Evolutionary conservation across 768 basidiomycete genomes (phyloP).

Genomic region (Trametes coccinea): DNA sequence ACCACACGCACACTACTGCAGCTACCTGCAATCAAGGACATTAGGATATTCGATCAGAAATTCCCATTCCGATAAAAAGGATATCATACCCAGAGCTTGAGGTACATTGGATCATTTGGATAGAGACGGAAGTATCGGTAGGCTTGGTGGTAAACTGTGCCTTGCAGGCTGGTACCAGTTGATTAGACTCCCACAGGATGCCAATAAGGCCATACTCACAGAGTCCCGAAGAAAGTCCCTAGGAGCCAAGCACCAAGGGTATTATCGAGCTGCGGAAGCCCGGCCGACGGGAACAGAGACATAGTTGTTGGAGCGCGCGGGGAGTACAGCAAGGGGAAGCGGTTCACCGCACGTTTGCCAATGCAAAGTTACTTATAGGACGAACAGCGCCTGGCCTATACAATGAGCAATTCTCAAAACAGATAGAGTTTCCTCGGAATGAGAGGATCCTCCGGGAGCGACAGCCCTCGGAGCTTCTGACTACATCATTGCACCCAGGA

Average conservation of each 20-base stretch:
- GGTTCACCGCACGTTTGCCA: too few relatives aligned
- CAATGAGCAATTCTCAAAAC: too few relatives aligned
- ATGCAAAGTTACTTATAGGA: neutral
- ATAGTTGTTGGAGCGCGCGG: neutral
- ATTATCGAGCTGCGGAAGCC: neutral
- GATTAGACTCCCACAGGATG: neutral
- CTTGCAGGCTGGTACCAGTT: neutral
- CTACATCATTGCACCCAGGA: too few relatives aligned
- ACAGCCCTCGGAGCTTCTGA: too few relatives aligned
- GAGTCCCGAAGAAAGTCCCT: neutral
- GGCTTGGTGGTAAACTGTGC: neutral
- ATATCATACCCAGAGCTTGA: constrained; percentile 9
- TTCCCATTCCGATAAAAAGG: neutral
- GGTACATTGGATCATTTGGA: neutral
- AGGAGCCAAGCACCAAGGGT: constrained; percentile 10
- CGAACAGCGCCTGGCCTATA: too few relatives aligned
- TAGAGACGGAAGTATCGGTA: constrained; percentile 8
- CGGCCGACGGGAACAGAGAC: neutral
- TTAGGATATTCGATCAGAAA: neutral
- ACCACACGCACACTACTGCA: neutral
- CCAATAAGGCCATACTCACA: neutral
- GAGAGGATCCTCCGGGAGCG: too few relatives aligned
- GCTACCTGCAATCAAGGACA: neutral
- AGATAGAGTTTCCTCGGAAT: too few relatives aligned
- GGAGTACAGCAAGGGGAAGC: too few relatives aligned